Base-by-base conservation (phyloP, 164 flowering plant species). In the Aristolochia contorta region DNA sequence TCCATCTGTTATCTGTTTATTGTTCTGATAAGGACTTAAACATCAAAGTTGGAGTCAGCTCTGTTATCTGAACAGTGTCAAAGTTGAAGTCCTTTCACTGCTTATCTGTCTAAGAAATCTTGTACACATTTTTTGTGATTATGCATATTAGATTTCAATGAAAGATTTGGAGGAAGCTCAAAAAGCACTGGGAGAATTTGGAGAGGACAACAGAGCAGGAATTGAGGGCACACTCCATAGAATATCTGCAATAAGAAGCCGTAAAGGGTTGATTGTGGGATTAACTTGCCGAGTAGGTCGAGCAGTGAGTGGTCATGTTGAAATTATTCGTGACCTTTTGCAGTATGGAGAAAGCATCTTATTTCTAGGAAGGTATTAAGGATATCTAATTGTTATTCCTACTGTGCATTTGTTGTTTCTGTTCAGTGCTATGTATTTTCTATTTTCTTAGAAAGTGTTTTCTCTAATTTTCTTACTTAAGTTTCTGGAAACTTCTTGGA, bases 261-360 rank as follows among this genome's bases (percentile, higher is more conserved):
- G 85, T 48, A 74, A 81, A 33, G 83, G 84, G 55, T 41, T 56
- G 20, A 61, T 86, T 57, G 80, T 84, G 71, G 93, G 93, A 21
- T 71, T 86, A 72, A 86, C 87, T 58, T 86, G 89, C 70, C 71
- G 93, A 66, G 79, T 84, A 63, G 93, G 93, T 22, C 73, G 93
- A 69, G 84, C 87, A 27, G 77, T 84, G 45, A 76, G 75, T 53
- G 93, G 89, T 54, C 80, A 81, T 47, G 69, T 82, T 64, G 86
- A 81, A 64, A 86, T 84, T 85, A 81, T 84, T 58, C 72, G 66
- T 59, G 93, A 84, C 72, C 75, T 86, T 57, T 82, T 84, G 68
- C 82, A 79, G 24, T 82, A 67, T 67, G 79, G 81, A 23, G 80
- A 81, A 56, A 79, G 86, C 82, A 84, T 86, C 73, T 70, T 86